Base-by-base conservation (phyloP, 2,329 filamentous ascomycete genomes). In the Ophiostoma sp. region DNA sequence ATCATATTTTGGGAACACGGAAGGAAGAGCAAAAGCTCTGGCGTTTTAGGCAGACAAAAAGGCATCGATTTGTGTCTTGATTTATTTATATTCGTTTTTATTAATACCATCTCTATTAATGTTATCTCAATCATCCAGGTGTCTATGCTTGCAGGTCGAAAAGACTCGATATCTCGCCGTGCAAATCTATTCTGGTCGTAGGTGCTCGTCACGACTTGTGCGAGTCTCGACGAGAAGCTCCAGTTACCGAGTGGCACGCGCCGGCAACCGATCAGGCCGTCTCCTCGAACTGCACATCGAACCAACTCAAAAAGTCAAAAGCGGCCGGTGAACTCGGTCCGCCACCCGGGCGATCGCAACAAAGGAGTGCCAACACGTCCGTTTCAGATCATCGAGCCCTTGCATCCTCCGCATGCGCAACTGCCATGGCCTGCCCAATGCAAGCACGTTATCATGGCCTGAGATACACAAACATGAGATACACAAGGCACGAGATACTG, bases 11-110 rank as follows among this genome's bases (percentile, higher is more conserved):
- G 57, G 57, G 57, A 64, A 35, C 57, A 36, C 57, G 57, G 57
- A 64, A 64, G 31, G 31, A 31, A 64, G 57, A 64, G 57, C 57
- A 64, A 20, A 17, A 64, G 57, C 57, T 64, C 57, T 64, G 57
- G 57, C 57, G 57, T 64, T 64, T 13, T 35, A 35, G 57, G 31
- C n/a, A 60, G 0, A 64, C 27, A 64, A 64, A 35, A 20, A 7
- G 27, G 4, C 31, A 62, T 15, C 11, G 33, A 27, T 17, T 35
- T 3, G 4, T 60, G 57, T 33, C 23, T 60, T 33, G 17, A 20
- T 48, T 48, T 20, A 41, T 6, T 11, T 41, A 8, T 41, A 41
- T 41, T 31, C 27, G 27, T 31, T 31, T 31, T 31, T 31, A 31
- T 31, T 31, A 31, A 31, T 36, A 36, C 10, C 35, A 48, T 48